Evolutionary conservation across 495 filamentous ascomycete genomes (phyloP).

Genomic region (Barbatosphaeria neglecta): DNA sequence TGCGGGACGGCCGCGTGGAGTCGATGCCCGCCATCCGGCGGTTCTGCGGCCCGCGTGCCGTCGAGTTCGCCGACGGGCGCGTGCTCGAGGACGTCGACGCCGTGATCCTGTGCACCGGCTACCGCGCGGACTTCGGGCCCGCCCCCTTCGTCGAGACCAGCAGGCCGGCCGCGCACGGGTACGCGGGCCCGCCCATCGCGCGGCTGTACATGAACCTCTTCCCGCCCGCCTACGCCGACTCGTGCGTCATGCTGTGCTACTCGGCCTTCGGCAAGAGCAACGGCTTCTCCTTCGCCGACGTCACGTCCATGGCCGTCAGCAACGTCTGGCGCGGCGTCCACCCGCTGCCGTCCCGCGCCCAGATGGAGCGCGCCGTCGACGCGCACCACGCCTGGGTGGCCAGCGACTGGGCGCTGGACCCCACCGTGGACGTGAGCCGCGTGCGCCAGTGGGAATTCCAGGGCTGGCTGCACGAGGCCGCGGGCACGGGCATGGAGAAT

Average conservation of each 20-base stretch:
- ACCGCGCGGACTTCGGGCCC: conserved; percentile 15
- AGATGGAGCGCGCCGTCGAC: conserved; percentile 18
- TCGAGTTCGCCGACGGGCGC: conserved; percentile 24
- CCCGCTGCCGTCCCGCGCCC: conserved; percentile 10
- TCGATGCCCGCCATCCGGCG: conserved; percentile 14
- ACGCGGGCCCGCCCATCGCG: conserved; percentile 9
- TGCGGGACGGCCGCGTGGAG: conserved; percentile 13
- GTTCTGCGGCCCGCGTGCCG: conserved; percentile 12
- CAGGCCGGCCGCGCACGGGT: conserved; percentile 2
- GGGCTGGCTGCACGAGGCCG: conserved; percentile 20
- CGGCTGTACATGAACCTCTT: conserved; percentile 26
- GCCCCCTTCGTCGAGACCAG: conserved; percentile 12
- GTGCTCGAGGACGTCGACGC: conserved; percentile 21
- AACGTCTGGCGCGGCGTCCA: conserved; percentile 21
- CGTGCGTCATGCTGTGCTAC: conserved; percentile 15
- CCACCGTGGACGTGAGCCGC: conserved; percentile 6
- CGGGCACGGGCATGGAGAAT: conserved; percentile 28
- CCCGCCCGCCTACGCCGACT: conserved; percentile 23
- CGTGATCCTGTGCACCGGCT: conserved; percentile 27
- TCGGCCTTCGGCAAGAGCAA: conserved; percentile 17
- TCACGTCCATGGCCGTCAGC: conserved; percentile 23
- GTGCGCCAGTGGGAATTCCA: conserved; percentile 23
- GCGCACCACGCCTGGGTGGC: conserved; percentile 21
- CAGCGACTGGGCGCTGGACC: conserved; percentile 6
- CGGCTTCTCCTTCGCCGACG: conserved; percentile 22